Base-by-base conservation (phyloP, 1,284 basidiomycete genomes). In the Apiotrichum veenhuisii region DNA sequence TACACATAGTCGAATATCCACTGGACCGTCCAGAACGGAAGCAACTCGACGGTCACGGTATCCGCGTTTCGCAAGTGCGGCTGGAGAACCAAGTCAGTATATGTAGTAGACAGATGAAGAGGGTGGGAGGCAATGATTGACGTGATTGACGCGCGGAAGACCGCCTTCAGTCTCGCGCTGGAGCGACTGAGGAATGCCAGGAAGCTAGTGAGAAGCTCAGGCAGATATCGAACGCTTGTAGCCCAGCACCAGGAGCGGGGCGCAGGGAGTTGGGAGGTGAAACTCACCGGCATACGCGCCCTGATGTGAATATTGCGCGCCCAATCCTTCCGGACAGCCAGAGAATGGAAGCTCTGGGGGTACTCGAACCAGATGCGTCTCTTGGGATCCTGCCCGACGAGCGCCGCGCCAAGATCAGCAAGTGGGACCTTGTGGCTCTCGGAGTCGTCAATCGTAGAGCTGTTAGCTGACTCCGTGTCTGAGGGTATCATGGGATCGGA, bases 1-100 rank as follows among this genome's bases (percentile, higher is more conserved):
- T 20, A 41, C 18, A 11, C 11, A 5, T 11, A 10, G n/a, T 42
- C 41, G 22, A 36, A 26, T 5, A 43, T 23, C 25, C 33, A 23
- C 4, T 36, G 11, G 5, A 64, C 27, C 7, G 47, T 55, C 56
- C 60, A 67, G 45, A 62, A 65, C 7, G 65, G 65, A 3, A 67
- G n/a, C 8, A 67, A 40, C 33, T 61, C 37, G 5, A 57, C 49
- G 38, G 51, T 42, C 22, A 56, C 17, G 2, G 8, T 5, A 3
- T 30, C 45, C 8, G 27, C 44, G 50, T n/a, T 49, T 37, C 12
- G 26, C 40, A 18, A 4, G 40, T n/a, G 20, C 18, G 11, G 11
- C 20, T 30, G 12, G 20, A 5, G 14, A n/a, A 17, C n/a, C n/a
- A 5, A 20, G 40, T 41, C 20, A 22, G n/a, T 20, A 18, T 20